A percentile compares a stretch with the other conserved stretches of the same genome.
Conservation (phyloP, 345 rosid species). For the Camelina hispida region DNA sequence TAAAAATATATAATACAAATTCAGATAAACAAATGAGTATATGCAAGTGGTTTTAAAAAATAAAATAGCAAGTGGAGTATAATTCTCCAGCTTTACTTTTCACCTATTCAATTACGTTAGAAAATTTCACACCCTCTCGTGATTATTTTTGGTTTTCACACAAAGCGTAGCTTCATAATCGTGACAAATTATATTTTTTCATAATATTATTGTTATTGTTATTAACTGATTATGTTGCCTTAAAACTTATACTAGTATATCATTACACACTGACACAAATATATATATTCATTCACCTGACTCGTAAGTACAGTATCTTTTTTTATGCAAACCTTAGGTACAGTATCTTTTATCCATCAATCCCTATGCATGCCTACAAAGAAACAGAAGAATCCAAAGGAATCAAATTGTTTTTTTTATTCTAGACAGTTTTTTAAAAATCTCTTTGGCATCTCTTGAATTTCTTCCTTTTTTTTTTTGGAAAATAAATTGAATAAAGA, state of each 20-base stretch:
- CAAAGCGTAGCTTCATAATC: slow-evolving; percentile 24
- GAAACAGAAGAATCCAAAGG: slow-evolving; percentile 35
- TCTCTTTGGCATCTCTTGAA: slow-evolving; percentile 10
- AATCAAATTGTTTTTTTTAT: slow-evolving; percentile 22
- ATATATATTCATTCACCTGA: slow-evolving; percentile 12
- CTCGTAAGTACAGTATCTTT: not conserved
- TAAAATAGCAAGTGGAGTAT: slow-evolving; percentile 2
- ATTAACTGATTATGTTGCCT: not conserved
- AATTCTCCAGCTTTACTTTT: slow-evolving; percentile 14
- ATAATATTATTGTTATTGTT: not conserved
- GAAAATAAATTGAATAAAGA: slow-evolving; percentile 11
- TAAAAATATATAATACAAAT: not conserved
- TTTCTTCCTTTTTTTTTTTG: not conserved
- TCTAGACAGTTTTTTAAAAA: not conserved
- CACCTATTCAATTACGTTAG: not conserved
- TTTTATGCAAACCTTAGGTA: slow-evolving; percentile 14
- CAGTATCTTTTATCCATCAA: slow-evolving; percentile 29
- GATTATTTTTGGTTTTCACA: not conserved
- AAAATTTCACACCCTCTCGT: slow-evolving; percentile 1
- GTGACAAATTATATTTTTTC: slow-evolving; percentile 10
- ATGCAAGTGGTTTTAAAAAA: slow-evolving; percentile 1
- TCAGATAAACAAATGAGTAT: not conserved
- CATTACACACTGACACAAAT: not conserved
- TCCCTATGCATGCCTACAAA: slow-evolving; percentile 28
- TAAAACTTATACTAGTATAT: not conserved